phyloP scores from a whole-genome alignment of 2,329 filamentous ascomycete genomes.

The Lasiodiplodia sp. region DNA sequence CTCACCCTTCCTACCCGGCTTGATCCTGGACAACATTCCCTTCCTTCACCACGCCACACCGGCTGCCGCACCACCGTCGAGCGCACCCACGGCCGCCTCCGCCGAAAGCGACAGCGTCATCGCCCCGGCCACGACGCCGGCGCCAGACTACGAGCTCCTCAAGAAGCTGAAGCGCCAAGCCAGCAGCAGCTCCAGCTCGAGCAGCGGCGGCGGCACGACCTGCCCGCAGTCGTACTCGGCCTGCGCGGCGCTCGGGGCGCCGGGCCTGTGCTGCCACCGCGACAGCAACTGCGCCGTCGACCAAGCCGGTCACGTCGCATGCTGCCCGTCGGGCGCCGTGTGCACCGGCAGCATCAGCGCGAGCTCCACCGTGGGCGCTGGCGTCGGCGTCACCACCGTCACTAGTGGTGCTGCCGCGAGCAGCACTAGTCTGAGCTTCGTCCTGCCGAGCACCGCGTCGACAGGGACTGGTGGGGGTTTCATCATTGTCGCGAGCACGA shows the following conservation, averaged over 20 bases:
- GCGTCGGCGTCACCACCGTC: not conserved
- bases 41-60: slow-evolving; percentile 1
- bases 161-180: slow-evolving; percentile 32
- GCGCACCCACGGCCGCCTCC: not conserved
- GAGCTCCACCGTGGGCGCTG: slow-evolving; percentile 9
- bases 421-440: slow-evolving; percentile 36
- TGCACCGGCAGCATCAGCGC: slow-evolving; percentile 63
- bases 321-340: slow-evolving; percentile 64
- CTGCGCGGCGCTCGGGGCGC: slow-evolving; percentile 61
- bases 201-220: slow-evolving; percentile 39
- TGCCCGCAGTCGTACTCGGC: slow-evolving; percentile 62
- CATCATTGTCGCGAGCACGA: slow-evolving; percentile 28
- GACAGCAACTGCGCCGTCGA: slow-evolving; percentile 64
- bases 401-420: not conserved
- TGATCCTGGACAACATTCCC: slow-evolving; percentile 19
- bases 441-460: slow-evolving; percentile 26
- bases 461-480: slow-evolving; percentile 14
- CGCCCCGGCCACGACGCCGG: not conserved
- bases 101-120: not conserved
- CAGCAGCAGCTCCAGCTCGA: not conserved
- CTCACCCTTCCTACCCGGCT: slow-evolving; percentile 25
- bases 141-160: not conserved
- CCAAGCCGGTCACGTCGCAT: slow-evolving; percentile 64
- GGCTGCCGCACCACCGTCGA: not conserved
- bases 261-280: slow-evolving; percentile 63